Conservation (phyloP, 176 grass and related monocot species). For the Otatea glauca region DNA sequence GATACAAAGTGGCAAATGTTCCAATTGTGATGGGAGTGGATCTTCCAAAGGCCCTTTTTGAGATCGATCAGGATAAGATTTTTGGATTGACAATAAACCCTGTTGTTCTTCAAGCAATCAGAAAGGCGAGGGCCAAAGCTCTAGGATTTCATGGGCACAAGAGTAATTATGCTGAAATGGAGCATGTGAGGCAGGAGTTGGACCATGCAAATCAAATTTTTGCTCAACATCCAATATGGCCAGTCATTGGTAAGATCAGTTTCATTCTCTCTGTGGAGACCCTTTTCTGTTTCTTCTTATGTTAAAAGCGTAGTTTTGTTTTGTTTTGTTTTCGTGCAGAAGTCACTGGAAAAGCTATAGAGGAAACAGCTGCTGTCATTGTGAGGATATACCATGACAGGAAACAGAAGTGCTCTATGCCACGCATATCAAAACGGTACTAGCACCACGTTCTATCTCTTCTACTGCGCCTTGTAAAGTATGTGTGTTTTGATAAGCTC, state of each 20-base stretch:
- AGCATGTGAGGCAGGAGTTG: slow-evolving; percentile 76
- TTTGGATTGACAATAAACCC: slow-evolving; percentile 90
- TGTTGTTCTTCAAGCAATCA: slow-evolving; percentile 79
- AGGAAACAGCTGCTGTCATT: slow-evolving; percentile 93
- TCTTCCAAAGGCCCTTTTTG: slow-evolving; percentile 77
- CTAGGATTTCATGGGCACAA: slow-evolving; percentile 69
- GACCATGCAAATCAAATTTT: slow-evolving; percentile 72
- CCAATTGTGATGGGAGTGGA: slow-evolving; percentile 89
- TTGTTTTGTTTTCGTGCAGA: slow-evolving; percentile 58
- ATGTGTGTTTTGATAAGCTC: slow-evolving; percentile 25
- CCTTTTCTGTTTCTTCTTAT: slow-evolving; percentile 27
- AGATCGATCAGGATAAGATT: slow-evolving; percentile 77
- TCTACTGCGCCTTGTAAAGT: slow-evolving; percentile 45
- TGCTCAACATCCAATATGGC: slow-evolving; percentile 74
- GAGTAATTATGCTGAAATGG: slow-evolving; percentile 96
- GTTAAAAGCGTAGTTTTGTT: slow-evolving; percentile 29
- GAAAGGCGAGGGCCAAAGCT: slow-evolving; percentile 80
- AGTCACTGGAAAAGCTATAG: slow-evolving; percentile 94
- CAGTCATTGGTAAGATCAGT: slow-evolving; percentile 78
- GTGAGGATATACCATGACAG: slow-evolving; percentile 88
- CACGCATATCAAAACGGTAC: slow-evolving; percentile 91
- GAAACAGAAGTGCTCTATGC: slow-evolving; percentile 83
- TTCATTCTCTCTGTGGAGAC: slow-evolving; percentile 10
- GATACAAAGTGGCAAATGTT: slow-evolving; percentile 95
- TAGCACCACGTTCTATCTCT: slow-evolving; percentile 58